Conservation (phyloP, 257 asterid species). For the Forsythia viridissima region DNA sequence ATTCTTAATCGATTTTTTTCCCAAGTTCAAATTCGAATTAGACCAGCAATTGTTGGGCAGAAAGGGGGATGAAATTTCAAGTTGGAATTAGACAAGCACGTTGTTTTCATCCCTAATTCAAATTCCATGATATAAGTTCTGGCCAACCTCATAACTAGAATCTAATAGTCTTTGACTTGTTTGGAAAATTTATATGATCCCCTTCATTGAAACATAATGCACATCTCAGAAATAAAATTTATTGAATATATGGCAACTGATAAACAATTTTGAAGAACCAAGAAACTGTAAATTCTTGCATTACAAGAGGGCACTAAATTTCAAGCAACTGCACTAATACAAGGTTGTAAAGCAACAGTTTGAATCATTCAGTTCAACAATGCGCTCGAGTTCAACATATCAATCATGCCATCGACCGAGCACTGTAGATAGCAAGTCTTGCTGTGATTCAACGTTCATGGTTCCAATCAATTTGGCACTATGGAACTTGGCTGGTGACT, state of each 20-base stretch:
- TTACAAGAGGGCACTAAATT: not conserved
- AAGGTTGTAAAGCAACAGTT: not conserved
- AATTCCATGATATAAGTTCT: too few species aligned
- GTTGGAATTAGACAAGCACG: too few species aligned
- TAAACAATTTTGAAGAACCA: not conserved
- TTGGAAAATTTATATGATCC: too few species aligned
- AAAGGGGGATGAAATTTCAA: too few species aligned
- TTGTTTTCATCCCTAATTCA: too few species aligned
- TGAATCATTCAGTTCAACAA: not conserved
- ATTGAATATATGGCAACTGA: not conserved
- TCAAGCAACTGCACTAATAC: not conserved
- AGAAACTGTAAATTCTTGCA: not conserved
- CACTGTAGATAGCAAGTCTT: not conserved
- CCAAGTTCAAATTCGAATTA: too few species aligned
- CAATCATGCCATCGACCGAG: too few species aligned
- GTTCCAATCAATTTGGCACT: slow-evolving; percentile 26
- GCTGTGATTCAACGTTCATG: not conserved
- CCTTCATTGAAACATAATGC: not conserved
- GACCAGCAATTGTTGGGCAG: too few species aligned
- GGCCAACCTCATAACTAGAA: too few species aligned
- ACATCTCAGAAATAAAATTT: not conserved
- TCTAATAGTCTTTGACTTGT: too few species aligned
- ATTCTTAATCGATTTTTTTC: too few species aligned
- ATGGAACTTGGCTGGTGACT: slow-evolving; percentile 29
- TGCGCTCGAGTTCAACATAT: too few species aligned